Base-by-base conservation (phyloP, 2,329 filamentous ascomycete species). In the Penicillium griseofulvum region DNA sequence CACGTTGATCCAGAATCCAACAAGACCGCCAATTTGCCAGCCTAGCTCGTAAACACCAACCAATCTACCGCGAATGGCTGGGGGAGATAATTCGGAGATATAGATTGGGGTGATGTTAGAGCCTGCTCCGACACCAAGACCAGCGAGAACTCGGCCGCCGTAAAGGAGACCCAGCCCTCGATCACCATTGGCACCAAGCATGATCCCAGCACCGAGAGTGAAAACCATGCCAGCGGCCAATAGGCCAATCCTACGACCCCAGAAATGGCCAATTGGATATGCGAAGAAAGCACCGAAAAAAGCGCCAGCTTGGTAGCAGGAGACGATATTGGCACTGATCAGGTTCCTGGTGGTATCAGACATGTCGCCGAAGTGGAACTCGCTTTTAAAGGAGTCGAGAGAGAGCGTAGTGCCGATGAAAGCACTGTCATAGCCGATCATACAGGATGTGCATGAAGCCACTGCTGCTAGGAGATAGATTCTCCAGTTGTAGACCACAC, bases 381-480 rank as follows among this genome's bases (percentile, higher is more conserved):
- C 89, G 1, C 78, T 66, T 42, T 78, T 79, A 72, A 92, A 92
- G 0, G 88, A 88, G 0, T 82, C 78, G 29, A 93, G 78, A 2
- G 87, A 83, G 31, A 92, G 76, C 1, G 89, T 91, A 0, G 87
- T 89, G 58, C 88, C 89, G 63, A 92, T 91, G 73, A 92, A 92
- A 60, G 89, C 86, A 49, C 83, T 87, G 70, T 91, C 88, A 59
- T 83, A 83, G 16, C 81, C 80, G 59, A 83, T 83, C 79, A 83
- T 84, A 65, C 81, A 83, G 55, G 81, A 79, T 48, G 81, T 81
- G 66, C 78, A 83, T 14, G 79, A 83, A 39, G 82, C 81, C 31
- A 83, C 76, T 12, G 75, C 74, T 9, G 82, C 81, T 39, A 79
- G 78, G 12, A 79, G 74, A 64, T 83, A 85, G 39, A 84, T 78